A percentile compares a stretch with the other conserved stretches of the same genome.
phyloP scores from a whole-genome alignment of 352 stramenopile species.

The Globisporangium recalcitrans region DNA sequence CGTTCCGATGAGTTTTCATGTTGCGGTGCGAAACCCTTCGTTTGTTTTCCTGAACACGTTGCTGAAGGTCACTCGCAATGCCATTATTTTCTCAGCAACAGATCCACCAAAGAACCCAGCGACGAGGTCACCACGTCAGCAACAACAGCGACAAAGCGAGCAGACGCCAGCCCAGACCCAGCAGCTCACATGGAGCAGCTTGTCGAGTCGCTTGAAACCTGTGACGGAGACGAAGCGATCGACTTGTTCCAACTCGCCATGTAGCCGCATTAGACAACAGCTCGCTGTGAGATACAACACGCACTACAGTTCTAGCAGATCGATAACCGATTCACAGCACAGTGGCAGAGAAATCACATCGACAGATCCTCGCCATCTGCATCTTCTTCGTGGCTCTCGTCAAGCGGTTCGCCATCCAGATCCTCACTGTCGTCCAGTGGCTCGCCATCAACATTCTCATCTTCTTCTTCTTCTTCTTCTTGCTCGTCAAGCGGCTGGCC shows the following conservation, averaged over 20 bases:
- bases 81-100: not conserved
- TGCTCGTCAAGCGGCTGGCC: conserved; percentile 34
- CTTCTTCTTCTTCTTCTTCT: conserved; percentile 23
- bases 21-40: too few species aligned
- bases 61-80: not conserved
- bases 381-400: not conserved
- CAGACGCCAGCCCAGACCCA: not conserved
- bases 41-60: not conserved
- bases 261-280: too few species aligned
- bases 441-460: conserved; percentile 26
- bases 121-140: not conserved
- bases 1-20: too few species aligned
- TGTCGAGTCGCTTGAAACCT: conserved; percentile 2
- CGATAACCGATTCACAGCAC: too few species aligned
- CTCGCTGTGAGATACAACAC: too few species aligned
- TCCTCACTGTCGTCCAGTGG: conserved; percentile 19
- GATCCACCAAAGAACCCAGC: not conserved
- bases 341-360: not conserved
- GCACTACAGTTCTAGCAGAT: too few species aligned
- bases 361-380: conserved; percentile 9
- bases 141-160: not conserved
- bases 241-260: conserved; percentile 17
- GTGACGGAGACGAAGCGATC: conserved; percentile 4
- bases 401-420: not conserved
- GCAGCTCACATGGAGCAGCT: not conserved